Conservation (phyloP, 345 rosid species). For the Lepidium sativum region DNA sequence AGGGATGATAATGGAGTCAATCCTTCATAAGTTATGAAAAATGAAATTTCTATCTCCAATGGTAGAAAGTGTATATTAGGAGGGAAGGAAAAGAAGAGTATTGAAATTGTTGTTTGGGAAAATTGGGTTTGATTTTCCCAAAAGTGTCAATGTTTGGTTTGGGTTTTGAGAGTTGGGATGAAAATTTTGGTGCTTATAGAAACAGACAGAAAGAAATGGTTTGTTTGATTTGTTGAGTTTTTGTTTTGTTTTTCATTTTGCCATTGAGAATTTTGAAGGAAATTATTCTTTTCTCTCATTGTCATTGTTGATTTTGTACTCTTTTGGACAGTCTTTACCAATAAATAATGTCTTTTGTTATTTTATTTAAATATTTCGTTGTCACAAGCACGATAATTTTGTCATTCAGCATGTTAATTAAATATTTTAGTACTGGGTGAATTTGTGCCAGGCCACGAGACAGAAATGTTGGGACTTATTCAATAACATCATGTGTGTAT, state of each 20-base stretch:
- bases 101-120: conserved; percentile 7
- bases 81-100: conserved; percentile 10
- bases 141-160: not conserved
- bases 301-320: conserved; percentile 18
- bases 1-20: conserved; percentile 22
- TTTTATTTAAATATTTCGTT: not conserved
- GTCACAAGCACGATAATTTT: not conserved
- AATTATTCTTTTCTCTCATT: conserved; percentile 14
- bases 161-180: conserved; percentile 6
- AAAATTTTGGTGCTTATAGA: conserved; percentile 24
- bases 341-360: not conserved
- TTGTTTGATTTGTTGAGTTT: not conserved
- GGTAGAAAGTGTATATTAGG: conserved; percentile 20
- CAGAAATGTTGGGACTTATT: too few species aligned
- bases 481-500: too few species aligned
- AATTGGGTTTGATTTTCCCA: not conserved
- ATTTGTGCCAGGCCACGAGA: too few species aligned
- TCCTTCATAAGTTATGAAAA: conserved; percentile 10
- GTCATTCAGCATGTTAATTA: too few species aligned
- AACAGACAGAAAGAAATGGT: not conserved
- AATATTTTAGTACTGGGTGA: too few species aligned
- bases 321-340: conserved; percentile 3
- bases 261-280: conserved; percentile 27
- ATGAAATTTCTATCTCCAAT: conserved; percentile 12
- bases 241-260: not conserved